Conservation (phyloP, 2,329 filamentous ascomycete genomes). For the Amesomyces nigricolor region DNA sequence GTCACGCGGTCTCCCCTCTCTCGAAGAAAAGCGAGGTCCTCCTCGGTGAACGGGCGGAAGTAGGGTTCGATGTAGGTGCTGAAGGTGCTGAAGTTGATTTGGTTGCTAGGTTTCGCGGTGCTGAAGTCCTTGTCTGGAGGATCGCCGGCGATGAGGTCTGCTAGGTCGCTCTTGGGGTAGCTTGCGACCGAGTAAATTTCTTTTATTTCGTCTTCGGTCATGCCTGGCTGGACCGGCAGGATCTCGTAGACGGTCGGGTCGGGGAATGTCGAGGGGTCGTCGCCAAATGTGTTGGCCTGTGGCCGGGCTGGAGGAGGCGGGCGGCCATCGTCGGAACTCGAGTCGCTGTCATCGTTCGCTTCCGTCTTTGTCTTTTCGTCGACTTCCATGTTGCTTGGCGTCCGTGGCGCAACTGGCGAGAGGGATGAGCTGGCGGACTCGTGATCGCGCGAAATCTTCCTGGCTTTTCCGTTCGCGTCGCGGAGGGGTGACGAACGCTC, state of each 20-base stretch:
- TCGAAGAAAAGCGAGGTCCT: slow-evolving; percentile 87
- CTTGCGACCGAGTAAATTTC: slow-evolving; percentile 81
- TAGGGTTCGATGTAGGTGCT: slow-evolving; percentile 88
- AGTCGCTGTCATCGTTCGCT: slow-evolving; percentile 35
- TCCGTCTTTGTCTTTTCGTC: slow-evolving; percentile 42
- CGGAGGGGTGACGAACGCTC: slow-evolving; percentile 51
- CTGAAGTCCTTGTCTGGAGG: slow-evolving; percentile 95
- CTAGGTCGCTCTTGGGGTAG: slow-evolving; percentile 75
- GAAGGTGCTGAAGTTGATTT: slow-evolving; percentile 91
- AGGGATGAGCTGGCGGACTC: slow-evolving; percentile 56
- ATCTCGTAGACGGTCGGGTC: slow-evolving; percentile 97
- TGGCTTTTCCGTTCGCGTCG: slow-evolving; percentile 43
- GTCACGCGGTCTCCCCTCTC: slow-evolving; percentile 80
- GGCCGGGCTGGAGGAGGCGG: slow-evolving; percentile 60
- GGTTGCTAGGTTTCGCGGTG: slow-evolving; percentile 84
- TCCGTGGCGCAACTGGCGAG: slow-evolving; percentile 48
- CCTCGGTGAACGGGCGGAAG: slow-evolving; percentile 82
- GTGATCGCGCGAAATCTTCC: slow-evolving; percentile 47
- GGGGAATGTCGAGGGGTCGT: slow-evolving; percentile 83
- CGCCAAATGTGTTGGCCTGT: slow-evolving; percentile 82
- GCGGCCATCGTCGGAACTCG: slow-evolving; percentile 53
- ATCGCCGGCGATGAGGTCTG: slow-evolving; percentile 79
- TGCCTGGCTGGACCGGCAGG: slow-evolving; percentile 63
- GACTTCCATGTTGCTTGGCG: slow-evolving; percentile 53
- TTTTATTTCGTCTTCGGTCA: slow-evolving; percentile 79